These are phyloP conservation scores for Beauveria asiatica DNA, from an alignment of 2,329 filamentous ascomycete genomes.

Conservation along the genomic window DNA sequence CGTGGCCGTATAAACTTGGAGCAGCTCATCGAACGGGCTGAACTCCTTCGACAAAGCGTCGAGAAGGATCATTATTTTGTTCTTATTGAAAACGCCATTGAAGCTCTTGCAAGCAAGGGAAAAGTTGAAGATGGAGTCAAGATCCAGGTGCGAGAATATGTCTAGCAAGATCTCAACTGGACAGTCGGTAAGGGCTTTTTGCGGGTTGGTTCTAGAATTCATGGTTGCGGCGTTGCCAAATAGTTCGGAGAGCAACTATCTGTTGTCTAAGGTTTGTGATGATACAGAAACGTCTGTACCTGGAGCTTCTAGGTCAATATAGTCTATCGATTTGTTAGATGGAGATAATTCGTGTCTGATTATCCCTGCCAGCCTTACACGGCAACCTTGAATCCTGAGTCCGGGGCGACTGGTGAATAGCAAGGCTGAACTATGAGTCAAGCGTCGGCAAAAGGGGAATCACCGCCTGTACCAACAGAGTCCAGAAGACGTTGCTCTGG, in stretches of 20 bases:
- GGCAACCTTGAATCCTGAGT: background rate
- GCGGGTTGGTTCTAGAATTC: background rate
- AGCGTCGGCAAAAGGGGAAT: background rate
- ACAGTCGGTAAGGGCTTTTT: slow-evolving; percentile 21
- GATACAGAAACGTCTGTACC: no score
- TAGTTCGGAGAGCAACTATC: background rate
- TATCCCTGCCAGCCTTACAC: background rate
- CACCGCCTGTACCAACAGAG: background rate
- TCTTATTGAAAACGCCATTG: slow-evolving; percentile 30
- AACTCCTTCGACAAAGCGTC: slow-evolving; percentile 34
- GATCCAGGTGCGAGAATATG: slow-evolving; percentile 37
- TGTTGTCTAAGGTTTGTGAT: background rate
- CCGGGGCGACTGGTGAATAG: background rate
- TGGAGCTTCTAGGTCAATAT: background rate
- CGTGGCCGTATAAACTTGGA: slow-evolving; percentile 38
- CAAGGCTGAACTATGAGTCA: slow-evolving; percentile 3
- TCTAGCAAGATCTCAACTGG: slow-evolving; percentile 41
- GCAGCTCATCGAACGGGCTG: slow-evolving; percentile 35
- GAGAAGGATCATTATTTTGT: slow-evolving; percentile 34
- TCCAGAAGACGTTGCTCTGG: background rate
- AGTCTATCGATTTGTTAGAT: background rate
- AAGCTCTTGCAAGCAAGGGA: slow-evolving; percentile 30
- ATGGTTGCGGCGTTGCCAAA: background rate
- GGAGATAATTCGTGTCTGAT: background rate
- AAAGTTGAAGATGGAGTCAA: slow-evolving; percentile 32